Evolutionary conservation across 768 basidiomycete genomes (phyloP).

Genomic region (Cystofilobasidium capitatum): DNA sequence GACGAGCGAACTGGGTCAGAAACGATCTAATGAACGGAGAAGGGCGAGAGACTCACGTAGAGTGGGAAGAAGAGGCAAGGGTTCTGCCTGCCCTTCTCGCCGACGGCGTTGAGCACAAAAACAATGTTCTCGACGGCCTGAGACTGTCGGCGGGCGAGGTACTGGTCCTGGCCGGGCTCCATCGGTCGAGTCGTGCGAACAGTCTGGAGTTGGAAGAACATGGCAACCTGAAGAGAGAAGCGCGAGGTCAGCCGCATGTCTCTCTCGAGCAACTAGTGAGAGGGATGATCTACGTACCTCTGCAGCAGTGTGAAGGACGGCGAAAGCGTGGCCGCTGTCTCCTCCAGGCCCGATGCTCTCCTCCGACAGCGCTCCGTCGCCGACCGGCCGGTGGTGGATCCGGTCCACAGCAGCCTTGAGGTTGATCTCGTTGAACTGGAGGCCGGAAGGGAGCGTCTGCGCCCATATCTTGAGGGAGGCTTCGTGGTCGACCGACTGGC

Average conservation of each 20-base stretch:
- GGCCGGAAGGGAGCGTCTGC: conserved; percentile 6
- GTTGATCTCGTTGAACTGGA: conserved; percentile 23
- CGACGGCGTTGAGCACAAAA: conserved; percentile 18
- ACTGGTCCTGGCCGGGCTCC: conserved; percentile 9
- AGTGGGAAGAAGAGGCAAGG: conserved; percentile 19
- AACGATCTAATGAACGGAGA: not conserved
- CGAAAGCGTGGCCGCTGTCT: conserved; percentile 12
- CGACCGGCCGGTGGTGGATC: conserved; percentile 9
- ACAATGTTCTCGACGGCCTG: conserved; percentile 19
- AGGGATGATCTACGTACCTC: not conserved
- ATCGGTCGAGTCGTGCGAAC: not conserved
- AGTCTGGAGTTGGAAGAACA: conserved; percentile 15
- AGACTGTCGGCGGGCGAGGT: conserved; percentile 5
- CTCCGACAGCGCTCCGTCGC: not conserved
- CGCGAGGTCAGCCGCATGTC: not conserved
- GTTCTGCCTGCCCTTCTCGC: conserved; percentile 16
- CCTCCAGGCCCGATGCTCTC: conserved; percentile 8
- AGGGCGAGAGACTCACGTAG: not conserved
- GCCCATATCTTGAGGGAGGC: conserved; percentile 22
- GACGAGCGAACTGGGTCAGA: not conserved
- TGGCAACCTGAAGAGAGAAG: conserved; percentile 1
- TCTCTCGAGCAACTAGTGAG: not conserved
- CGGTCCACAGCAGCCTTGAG: conserved; percentile 19
- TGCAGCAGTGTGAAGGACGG: conserved; percentile 15
- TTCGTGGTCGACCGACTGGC: conserved; percentile 11